phyloP scores from a whole-genome alignment of 768 basidiomycete species.

The Suillus cothurnatus region DNA sequence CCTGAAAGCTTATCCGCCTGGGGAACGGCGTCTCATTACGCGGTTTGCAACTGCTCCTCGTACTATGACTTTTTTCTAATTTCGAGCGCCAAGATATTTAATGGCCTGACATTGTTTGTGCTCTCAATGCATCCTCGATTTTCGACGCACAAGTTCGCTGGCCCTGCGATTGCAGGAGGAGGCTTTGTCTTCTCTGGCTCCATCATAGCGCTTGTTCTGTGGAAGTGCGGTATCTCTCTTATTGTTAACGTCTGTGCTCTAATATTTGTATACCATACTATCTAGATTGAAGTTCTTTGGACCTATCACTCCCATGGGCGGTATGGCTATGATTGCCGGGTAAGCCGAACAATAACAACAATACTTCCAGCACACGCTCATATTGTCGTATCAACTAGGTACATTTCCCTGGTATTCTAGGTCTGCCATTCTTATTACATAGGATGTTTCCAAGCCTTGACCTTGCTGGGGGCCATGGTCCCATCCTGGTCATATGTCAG shows the following conservation, averaged over 20 bases:
- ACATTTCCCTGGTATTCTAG: slow-evolving; percentile 53
- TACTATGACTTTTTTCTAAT: slow-evolving; percentile 14
- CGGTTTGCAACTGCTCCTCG: slow-evolving; percentile 42
- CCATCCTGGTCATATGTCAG: not conserved
- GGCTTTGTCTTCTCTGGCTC: slow-evolving; percentile 63
- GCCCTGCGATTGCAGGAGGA: slow-evolving; percentile 64
- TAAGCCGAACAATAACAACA: slow-evolving; percentile 34
- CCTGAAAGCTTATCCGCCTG: slow-evolving; percentile 59
- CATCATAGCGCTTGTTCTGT: slow-evolving; percentile 57
- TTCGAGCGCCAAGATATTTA: slow-evolving; percentile 52
- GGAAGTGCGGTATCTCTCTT: slow-evolving; percentile 34
- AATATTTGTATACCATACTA: slow-evolving; percentile 7
- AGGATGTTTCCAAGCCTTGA: not conserved
- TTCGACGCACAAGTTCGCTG: slow-evolving; percentile 60
- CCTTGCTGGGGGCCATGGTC: not conserved
- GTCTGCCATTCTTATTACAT: not conserved
- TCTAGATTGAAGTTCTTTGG: slow-evolving; percentile 54
- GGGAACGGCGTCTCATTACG: slow-evolving; percentile 63
- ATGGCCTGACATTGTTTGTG: slow-evolving; percentile 66
- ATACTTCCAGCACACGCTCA: slow-evolving; percentile 8
- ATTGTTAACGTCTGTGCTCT: not conserved
- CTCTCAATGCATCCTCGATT: slow-evolving; percentile 67
- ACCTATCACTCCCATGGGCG: slow-evolving; percentile 70
- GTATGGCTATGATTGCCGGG: slow-evolving; percentile 67
- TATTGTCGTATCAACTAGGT: slow-evolving; percentile 39